These are phyloP conservation scores for Alternaria novae-zelandiae DNA, from an alignment of 2,329 filamentous ascomycete genomes.

Conservation along the genomic window DNA sequence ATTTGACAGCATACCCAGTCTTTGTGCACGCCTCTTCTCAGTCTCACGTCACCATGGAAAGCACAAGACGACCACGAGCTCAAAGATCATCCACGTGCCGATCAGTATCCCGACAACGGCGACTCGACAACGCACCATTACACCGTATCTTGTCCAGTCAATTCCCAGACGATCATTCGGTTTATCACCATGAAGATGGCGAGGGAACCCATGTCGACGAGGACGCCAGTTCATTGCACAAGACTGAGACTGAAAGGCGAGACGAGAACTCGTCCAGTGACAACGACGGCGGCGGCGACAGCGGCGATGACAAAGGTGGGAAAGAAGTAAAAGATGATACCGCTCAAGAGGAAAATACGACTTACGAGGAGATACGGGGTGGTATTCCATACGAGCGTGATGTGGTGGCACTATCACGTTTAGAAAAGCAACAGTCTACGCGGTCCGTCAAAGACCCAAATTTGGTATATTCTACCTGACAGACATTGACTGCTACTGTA, in stretches of 20 bases:
- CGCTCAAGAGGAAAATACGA: constrained; percentile 15
- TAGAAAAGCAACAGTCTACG: constrained; percentile 37
- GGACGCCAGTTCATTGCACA: constrained; percentile 28
- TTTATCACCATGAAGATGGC: constrained; percentile 43
- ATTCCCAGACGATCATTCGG: constrained; percentile 44
- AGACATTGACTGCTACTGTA: background rate
- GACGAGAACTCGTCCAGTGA: constrained; percentile 12
- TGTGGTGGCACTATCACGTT: constrained; percentile 27
- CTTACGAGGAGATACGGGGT: constrained; percentile 35
- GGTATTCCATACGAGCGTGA: constrained; percentile 41
- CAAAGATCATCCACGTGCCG: constrained; percentile 22
- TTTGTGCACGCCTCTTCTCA: background rate
- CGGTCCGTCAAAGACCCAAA: constrained; percentile 42
- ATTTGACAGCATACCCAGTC: background rate
- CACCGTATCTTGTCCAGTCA: constrained; percentile 38
- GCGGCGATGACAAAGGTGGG: constrained; percentile 10
- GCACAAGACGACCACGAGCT: background rate
- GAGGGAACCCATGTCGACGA: constrained; percentile 31
- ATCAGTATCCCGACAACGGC: constrained; percentile 32
- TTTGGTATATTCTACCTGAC: constrained; percentile 26
- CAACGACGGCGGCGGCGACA: constrained; percentile 19
- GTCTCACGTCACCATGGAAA: constrained; percentile 6
- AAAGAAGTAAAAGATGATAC: constrained; percentile 21
- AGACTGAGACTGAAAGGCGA: constrained; percentile 35
- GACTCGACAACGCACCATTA: constrained; percentile 27